Percentiles rank a stretch among this genome's conserved stretches.
phyloP scores from a whole-genome alignment of 768 basidiomycete species.

The Fibroporia radiculosa region DNA sequence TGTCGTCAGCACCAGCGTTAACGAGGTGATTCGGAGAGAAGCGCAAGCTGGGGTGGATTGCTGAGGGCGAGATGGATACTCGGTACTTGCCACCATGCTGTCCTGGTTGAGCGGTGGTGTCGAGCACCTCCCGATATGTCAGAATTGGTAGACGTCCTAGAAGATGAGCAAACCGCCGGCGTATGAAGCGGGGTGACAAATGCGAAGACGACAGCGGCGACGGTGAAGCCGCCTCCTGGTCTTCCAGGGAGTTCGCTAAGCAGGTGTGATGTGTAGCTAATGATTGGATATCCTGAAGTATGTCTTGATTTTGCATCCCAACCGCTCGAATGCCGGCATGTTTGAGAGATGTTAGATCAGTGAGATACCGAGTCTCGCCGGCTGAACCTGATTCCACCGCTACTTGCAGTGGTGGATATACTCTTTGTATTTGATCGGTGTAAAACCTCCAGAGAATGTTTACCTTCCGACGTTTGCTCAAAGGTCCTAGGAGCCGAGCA shows the following conservation, averaged over 20 bases:
- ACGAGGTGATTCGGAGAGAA: constrained; percentile 8
- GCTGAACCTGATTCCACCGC: constrained; percentile 15
- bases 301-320: constrained; percentile 34
- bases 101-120: neutral
- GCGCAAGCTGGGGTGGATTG: neutral
- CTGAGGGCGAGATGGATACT: constrained; percentile 22
- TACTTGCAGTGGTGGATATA: constrained; percentile 53
- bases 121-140: constrained; percentile 19
- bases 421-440: constrained; percentile 42
- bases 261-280: constrained; percentile 29
- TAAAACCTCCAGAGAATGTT: constrained; percentile 70
- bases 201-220: no score
- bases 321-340: constrained; percentile 25
- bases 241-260: constrained; percentile 7
- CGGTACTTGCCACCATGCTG: constrained; percentile 16
- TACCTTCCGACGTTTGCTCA: constrained; percentile 67
- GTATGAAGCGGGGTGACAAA: constrained; percentile 24
- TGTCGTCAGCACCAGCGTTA: constrained; percentile 23
- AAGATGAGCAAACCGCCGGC: constrained; percentile 51
- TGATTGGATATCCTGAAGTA: constrained; percentile 38
- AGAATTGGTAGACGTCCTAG: constrained; percentile 54
- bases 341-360: constrained; percentile 12
- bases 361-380: neutral
- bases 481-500: constrained; percentile 48
- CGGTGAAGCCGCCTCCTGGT: neutral